Evolutionary conservation across 2,329 filamentous ascomycete genomes (phyloP), one percentile per base, ranked within the genome.

Genomic region (Fusarium concolor): DNA sequence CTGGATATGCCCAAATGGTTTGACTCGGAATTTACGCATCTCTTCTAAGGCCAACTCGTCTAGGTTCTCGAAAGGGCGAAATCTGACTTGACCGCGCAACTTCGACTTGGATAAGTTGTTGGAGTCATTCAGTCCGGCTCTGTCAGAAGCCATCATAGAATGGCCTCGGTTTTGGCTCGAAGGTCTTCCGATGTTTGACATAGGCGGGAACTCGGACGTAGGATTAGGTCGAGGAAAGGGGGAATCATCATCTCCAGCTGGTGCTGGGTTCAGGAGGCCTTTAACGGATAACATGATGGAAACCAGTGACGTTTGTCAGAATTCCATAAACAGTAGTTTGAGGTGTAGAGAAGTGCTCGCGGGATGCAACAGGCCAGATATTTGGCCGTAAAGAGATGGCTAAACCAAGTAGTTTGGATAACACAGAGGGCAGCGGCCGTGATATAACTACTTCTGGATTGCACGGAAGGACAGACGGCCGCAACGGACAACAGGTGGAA

Each of bases 61-160:
- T 31, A 90, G 78, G 45, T 85, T 82, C 75, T 97, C 92, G 75
- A 88, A 90, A 1, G 94, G 92, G 18, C 86, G 86, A 75, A 90
- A 97, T 75, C 90, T 90, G 70, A 96, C 83, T 28, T 85, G 81
- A 5, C 91, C 92, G 65, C 89, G 88, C 31, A 87, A 82, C 67
- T 86, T 88, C 47, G 86, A 87, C 71, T 87, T 89, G 26, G 85
- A 83, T 75, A 72, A 24, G 47, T 51, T 65, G 22, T 49, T 66
- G 60, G 85, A 84, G 45, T 86, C 87, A 71, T 87, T 88, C 28
- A 84, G 83, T 12, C 38, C 43, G 28, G 28, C 17, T 56, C 46
- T 51, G 45, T 39, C 57, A 18, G 50, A 54, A 41, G 61, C 59
- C 56, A 72, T 68, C n/a, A 54, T 56, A 12, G 47, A 37, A 22